phyloP scores from a whole-genome alignment of 1,139 yeast species.

The Saccharomyces hybrid region DNA sequence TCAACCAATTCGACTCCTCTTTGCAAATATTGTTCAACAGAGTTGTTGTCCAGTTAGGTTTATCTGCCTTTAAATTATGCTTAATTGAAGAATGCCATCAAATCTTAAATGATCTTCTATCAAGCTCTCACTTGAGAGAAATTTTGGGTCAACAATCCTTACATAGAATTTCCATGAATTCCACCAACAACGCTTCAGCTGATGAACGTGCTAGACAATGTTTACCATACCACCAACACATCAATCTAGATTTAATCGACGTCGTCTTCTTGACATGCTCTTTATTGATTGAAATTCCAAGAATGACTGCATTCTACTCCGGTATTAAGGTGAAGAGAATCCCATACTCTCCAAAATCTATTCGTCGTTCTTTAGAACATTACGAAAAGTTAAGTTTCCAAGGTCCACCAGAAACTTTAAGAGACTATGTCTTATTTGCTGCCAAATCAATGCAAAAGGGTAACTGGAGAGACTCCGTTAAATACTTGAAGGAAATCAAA shows the following conservation, averaged over 20 bases:
- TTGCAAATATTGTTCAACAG: constrained; percentile 91
- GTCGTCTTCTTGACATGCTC: constrained; percentile 90
- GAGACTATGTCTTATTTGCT: constrained; percentile 90
- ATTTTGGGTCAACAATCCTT: constrained; percentile 82
- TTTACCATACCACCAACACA: constrained; percentile 97
- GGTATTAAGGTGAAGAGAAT: constrained; percentile 57
- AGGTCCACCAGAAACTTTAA: constrained; percentile 96
- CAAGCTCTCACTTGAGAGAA: constrained; percentile 82
- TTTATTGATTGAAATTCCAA: constrained; percentile 85
- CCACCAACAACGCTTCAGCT: constrained; percentile 38
- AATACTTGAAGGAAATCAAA: constrained; percentile 66
- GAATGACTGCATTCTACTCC: constrained; percentile 56
- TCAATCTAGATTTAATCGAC: constrained; percentile 89
- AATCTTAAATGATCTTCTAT: constrained; percentile 79
- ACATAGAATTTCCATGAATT: constrained; percentile 41
- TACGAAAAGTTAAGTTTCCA: constrained; percentile 92
- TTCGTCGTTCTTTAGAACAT: constrained; percentile 86
- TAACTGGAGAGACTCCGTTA: constrained; percentile 76
- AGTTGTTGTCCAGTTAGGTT: constrained; percentile 89
- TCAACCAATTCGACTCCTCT: constrained; percentile 75
- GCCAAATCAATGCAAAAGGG: constrained; percentile 85
- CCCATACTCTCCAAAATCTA: constrained; percentile 62
- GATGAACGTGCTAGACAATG: constrained; percentile 56
- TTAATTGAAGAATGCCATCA: constrained; percentile 82
- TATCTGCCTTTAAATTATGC: constrained; percentile 91